A percentile compares a stretch with the other conserved stretches of the same genome.
Conservation (phyloP, 169 alveolate species). For the Plasmodium coatneyi region DNA sequence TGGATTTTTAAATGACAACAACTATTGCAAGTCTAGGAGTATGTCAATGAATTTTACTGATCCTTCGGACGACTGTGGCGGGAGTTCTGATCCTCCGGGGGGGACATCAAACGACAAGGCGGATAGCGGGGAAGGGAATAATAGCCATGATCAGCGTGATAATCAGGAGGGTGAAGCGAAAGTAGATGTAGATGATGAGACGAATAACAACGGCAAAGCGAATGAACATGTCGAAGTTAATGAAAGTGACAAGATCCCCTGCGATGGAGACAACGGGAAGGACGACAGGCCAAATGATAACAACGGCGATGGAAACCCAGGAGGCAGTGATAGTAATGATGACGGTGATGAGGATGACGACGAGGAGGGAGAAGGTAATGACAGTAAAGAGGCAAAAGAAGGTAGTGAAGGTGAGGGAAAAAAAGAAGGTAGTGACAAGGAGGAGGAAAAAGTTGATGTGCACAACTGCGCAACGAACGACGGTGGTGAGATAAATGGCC, state of each 20-base stretch:
- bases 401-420: not conserved
- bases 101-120: not conserved
- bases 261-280: not conserved
- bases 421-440: not conserved
- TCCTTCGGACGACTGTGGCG: not conserved
- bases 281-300: not conserved
- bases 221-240: not conserved
- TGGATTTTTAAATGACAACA: conserved; percentile 16
- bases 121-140: not conserved
- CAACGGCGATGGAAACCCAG: not conserved
- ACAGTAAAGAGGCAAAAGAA: not conserved
- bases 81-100: not conserved
- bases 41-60: conserved; percentile 34
- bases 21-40: conserved; percentile 10
- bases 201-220: not conserved
- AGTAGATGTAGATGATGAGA: not conserved
- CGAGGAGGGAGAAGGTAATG: not conserved
- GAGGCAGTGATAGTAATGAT: not conserved
- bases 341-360: not conserved
- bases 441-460: not conserved
- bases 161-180: not conserved
- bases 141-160: not conserved
- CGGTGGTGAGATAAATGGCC: not conserved
- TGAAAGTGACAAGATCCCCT: not conserved
- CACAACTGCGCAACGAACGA: not conserved